These are phyloP conservation scores for Bipolaris bicolor DNA, from an alignment of 2,329 filamentous ascomycete genomes.

Conservation along the genomic window DNA sequence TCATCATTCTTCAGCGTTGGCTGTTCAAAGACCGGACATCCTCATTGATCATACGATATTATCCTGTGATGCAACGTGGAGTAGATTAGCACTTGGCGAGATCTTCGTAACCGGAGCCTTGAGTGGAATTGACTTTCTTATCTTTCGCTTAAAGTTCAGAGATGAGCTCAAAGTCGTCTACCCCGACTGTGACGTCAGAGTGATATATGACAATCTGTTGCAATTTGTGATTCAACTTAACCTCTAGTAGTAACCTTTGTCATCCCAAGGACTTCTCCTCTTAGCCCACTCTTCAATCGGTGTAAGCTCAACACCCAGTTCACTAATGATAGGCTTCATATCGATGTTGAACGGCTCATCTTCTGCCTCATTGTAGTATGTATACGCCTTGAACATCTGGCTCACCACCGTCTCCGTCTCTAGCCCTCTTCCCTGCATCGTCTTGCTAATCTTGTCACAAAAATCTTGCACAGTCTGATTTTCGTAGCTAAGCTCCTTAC, in stretches of 20 bases:
- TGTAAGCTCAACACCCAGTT: conserved; percentile 42
- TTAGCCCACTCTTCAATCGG: conserved; percentile 49
- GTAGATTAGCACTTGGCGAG: too few relatives aligned
- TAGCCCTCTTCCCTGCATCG: conserved; percentile 46
- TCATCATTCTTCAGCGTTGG: not conserved
- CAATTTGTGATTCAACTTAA: not conserved
- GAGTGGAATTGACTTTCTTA: too few relatives aligned
- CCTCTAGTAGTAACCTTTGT: conserved; percentile 20
- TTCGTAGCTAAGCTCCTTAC: conserved; percentile 38
- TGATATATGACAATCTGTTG: not conserved
- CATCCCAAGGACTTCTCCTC: conserved; percentile 28
- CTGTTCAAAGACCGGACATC: not conserved
- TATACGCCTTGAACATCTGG: conserved; percentile 53
- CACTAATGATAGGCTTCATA: conserved; percentile 44
- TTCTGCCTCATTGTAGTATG: conserved; percentile 50
- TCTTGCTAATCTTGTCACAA: conserved; percentile 35
- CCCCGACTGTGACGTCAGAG: not conserved
- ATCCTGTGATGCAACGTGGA: too few relatives aligned
- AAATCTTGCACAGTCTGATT: conserved; percentile 41
- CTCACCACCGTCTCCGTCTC: conserved; percentile 45
- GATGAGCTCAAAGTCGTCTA: too few relatives aligned
- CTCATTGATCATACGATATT: not conserved
- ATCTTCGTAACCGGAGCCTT: too few relatives aligned
- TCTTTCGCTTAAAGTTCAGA: too few relatives aligned
- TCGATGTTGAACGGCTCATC: conserved; percentile 50